Base-by-base conservation (phyloP, 140 eudicot species). In the Bidens hawaiensis region DNA sequence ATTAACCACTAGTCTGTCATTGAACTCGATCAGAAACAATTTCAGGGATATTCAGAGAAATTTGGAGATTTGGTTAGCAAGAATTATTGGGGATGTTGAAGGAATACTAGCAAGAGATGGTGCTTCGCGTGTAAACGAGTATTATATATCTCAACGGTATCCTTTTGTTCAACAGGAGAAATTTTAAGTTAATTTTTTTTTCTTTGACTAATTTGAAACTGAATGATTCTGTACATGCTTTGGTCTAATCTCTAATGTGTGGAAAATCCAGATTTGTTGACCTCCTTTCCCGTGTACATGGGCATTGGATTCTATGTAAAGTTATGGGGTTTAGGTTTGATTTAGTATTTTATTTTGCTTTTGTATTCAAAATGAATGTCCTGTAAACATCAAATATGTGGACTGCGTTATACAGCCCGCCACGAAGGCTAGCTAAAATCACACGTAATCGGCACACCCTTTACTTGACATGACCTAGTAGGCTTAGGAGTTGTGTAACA, bases 51-150 rank as follows among this genome's bases (percentile, higher is more conserved):
- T 94, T 64, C 99, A 94, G 75, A 75, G 97, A 33, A 94, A 88
- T 67, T 71, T 88, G 67, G 99, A 94, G 79, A 83, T 94, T 76
- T 88, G 99, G 99, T 81, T 94, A 51, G 99, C 99, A 19, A 83
- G 97, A 80, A 88, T 88, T 56, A 85, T 83, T 33, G 99, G 99
- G 18, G 99, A 94, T 26, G 90, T 88, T 38, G 88, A 94, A 81
- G 99, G 99, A 58, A 80, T 84, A 53, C 73, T 93, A 54, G 82
- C 96, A 1, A 74, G 96, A 68, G 95, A 88, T 21, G 96, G 99
- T 27, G 94, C 85, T 33, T 80, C 95, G 18, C 89, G 95, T 38
- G 82, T 80, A 54, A 79, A 76, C 62, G 99, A 94, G 50, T 83
- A 79, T 76, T 83, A 85, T 70, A 65, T 75, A 15, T 69, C 99